Conservation (phyloP, 1,284 basidiomycete genomes). For the Tilletia indica region DNA sequence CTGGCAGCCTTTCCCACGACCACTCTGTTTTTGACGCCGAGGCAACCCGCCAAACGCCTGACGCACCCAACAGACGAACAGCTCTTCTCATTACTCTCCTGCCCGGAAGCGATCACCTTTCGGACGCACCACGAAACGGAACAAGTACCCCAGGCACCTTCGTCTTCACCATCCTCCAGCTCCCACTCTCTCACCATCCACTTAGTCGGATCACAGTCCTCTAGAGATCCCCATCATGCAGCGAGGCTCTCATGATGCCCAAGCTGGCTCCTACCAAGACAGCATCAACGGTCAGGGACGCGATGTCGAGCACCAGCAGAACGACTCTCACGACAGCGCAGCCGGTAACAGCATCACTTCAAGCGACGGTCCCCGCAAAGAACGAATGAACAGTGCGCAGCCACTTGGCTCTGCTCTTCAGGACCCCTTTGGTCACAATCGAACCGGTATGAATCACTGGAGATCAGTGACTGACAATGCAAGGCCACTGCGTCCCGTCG, state of each 20-base stretch:
- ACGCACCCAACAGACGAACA: too few relatives aligned
- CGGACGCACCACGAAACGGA: too few relatives aligned
- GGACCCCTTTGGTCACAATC: not conserved
- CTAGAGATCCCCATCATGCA: not conserved
- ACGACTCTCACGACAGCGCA: not conserved
- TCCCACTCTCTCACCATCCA: too few relatives aligned
- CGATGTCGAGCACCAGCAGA: not conserved
- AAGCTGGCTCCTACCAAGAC: not conserved
- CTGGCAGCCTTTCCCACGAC: too few relatives aligned
- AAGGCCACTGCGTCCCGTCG: not conserved
- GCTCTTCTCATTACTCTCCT: too few relatives aligned
- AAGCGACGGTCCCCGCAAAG: not conserved
- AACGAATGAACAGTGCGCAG: constrained; percentile 15
- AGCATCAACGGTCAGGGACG: not conserved
- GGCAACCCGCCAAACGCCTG: too few relatives aligned
- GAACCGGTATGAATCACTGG: not conserved
- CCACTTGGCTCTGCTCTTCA: not conserved
- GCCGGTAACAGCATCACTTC: not conserved
- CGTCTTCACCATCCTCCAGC: too few relatives aligned
- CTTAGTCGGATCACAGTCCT: too few relatives aligned
- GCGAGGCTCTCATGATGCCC: constrained; percentile 2
- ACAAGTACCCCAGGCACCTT: too few relatives aligned
- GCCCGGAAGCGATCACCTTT: too few relatives aligned
- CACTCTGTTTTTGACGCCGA: too few relatives aligned
- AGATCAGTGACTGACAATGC: constrained; percentile 9